Evolutionary conservation across 495 filamentous ascomycete genomes (phyloP).

Genomic region (Lentithecium fluviatile): DNA sequence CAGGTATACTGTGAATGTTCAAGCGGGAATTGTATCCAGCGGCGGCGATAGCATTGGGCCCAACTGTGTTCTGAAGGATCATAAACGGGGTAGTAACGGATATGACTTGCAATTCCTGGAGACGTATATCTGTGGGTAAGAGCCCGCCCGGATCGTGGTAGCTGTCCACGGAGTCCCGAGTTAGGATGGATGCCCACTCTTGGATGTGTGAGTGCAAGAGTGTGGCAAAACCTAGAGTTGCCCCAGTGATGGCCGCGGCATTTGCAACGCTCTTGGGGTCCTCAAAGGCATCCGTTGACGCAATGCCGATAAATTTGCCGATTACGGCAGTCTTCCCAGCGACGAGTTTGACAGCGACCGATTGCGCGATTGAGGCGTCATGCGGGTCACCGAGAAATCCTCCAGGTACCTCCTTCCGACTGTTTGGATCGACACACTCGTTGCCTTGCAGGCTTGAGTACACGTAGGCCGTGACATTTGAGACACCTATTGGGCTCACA

Average conservation of each 20-base stretch:
- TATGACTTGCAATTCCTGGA: slow-evolving; percentile 61
- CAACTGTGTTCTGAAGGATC: slow-evolving; percentile 64
- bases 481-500: slow-evolving; percentile 56
- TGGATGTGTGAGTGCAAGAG: slow-evolving; percentile 51
- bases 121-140: slow-evolving; percentile 58
- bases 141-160: slow-evolving; percentile 60
- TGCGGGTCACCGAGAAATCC: slow-evolving; percentile 54
- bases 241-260: slow-evolving; percentile 47
- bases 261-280: slow-evolving; percentile 54
- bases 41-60: slow-evolving; percentile 47
- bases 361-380: slow-evolving; percentile 60
- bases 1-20: slow-evolving; percentile 58
- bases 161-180: slow-evolving; percentile 59
- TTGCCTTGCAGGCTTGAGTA: slow-evolving; percentile 51
- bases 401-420: slow-evolving; percentile 45
- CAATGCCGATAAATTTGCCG: slow-evolving; percentile 60
- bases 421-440: slow-evolving; percentile 49
- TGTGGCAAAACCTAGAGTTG: slow-evolving; percentile 49
- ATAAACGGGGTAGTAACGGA: slow-evolving; percentile 68
- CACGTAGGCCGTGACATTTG: slow-evolving; percentile 59
- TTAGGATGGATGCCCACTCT: slow-evolving; percentile 58
- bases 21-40: slow-evolving; percentile 43
- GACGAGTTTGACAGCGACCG: slow-evolving; percentile 50
- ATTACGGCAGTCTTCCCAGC: slow-evolving; percentile 52
- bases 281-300: slow-evolving; percentile 60